Evolutionary conservation across 192 early-diverging fungal genomes (phyloP).

Genomic region (Funneliformis mosseae): DNA sequence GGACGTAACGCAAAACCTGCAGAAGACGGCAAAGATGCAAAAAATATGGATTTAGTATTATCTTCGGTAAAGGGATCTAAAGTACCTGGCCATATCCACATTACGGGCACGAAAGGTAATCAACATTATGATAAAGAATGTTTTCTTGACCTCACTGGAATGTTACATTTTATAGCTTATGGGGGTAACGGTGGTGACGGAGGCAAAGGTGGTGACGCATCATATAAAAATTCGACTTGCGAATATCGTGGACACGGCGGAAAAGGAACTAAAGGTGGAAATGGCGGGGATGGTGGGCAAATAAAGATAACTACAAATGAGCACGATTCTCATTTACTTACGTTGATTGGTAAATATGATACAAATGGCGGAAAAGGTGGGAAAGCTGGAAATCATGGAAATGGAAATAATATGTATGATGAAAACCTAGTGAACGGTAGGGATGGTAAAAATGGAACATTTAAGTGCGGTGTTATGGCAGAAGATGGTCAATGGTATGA

Average conservation of each 20-base stretch:
- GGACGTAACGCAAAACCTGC: too few relatives aligned
- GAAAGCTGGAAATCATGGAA: not conserved
- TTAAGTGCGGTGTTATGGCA: not conserved
- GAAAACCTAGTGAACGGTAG: not conserved
- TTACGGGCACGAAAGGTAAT: too few relatives aligned
- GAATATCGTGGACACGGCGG: not conserved
- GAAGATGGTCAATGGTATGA: not conserved
- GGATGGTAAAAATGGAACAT: not conserved
- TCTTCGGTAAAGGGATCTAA: too few relatives aligned
- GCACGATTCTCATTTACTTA: not conserved
- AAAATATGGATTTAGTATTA: too few relatives aligned
- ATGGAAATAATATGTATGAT: not conserved
- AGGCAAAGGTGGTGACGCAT: not conserved
- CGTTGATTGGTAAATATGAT: not conserved
- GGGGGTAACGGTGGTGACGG: not conserved
- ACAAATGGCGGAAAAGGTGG: not conserved
- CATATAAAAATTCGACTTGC: not conserved
- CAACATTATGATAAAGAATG: not conserved
- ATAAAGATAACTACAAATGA: not conserved
- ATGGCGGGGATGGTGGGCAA: not conserved
- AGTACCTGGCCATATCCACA: too few relatives aligned
- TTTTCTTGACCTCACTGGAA: not conserved
- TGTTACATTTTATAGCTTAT: not conserved
- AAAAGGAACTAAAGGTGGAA: not conserved
- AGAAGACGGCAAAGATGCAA: too few relatives aligned